Evolutionary conservation across 768 basidiomycete genomes (phyloP).

Genomic region (Amanita exitialis): DNA sequence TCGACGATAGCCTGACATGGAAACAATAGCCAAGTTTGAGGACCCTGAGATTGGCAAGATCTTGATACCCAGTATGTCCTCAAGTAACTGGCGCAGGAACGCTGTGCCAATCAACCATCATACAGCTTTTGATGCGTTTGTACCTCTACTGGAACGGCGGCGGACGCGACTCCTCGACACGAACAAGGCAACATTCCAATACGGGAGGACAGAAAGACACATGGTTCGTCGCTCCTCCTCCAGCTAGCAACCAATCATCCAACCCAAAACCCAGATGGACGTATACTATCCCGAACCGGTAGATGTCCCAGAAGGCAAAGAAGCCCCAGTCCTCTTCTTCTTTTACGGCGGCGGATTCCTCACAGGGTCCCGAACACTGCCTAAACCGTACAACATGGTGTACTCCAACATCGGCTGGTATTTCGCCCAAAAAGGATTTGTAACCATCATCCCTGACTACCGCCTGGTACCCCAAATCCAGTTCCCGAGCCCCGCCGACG

Average conservation of each 20-base stretch:
- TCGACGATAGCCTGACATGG: too few species aligned
- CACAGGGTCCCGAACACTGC: slow-evolving; percentile 36
- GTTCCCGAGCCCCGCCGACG: slow-evolving; percentile 47
- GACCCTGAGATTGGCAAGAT: background rate
- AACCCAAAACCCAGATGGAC: slow-evolving; percentile 36
- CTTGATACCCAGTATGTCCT: slow-evolving; percentile 1
- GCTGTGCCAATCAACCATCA: background rate
- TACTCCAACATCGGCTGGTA: slow-evolving; percentile 53
- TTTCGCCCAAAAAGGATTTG: slow-evolving; percentile 48
- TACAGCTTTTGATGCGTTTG: slow-evolving; percentile 3
- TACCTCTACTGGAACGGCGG: background rate
- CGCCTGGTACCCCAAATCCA: slow-evolving; percentile 46
- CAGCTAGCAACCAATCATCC: background rate
- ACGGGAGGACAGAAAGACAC: slow-evolving; percentile 1
- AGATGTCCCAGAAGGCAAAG: slow-evolving; percentile 12
- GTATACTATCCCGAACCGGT: slow-evolving; percentile 44
- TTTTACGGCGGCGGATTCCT: slow-evolving; percentile 60
- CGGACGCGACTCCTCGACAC: background rate
- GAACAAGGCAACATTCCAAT: slow-evolving; percentile 3
- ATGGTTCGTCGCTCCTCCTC: background rate
- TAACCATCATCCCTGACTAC: slow-evolving; percentile 63
- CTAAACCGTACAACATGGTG: slow-evolving; percentile 35
- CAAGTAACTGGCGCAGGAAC: background rate
- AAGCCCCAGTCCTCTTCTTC: slow-evolving; percentile 45
- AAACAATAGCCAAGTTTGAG: background rate